Percentiles rank a stretch among this genome's conserved stretches.
phyloP scores from a whole-genome alignment of 2,329 filamentous ascomycete genomes.

The Dothideomycetes sp. region DNA sequence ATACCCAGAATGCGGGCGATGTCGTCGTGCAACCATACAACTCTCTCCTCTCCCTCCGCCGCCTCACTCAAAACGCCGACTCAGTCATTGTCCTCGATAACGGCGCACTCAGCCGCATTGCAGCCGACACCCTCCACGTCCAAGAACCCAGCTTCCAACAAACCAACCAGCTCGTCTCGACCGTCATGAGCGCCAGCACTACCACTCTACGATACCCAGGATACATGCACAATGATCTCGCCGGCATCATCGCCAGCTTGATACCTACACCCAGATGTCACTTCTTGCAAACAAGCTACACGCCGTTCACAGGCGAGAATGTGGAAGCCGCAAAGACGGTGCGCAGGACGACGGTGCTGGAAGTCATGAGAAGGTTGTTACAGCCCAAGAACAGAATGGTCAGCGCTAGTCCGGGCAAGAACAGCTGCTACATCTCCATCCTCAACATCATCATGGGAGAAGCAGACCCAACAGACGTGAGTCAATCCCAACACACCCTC shows the following conservation, averaged over 20 bases:
- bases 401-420: slow-evolving; percentile 86
- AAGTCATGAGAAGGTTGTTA: slow-evolving; percentile 89
- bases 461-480: slow-evolving; percentile 84
- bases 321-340: slow-evolving; percentile 96
- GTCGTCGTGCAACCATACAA: slow-evolving; percentile 99
- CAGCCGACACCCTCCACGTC: slow-evolving; percentile 85
- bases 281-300: slow-evolving; percentile 98
- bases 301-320: slow-evolving; percentile 91
- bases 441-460: slow-evolving; percentile 98
- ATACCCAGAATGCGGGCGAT: slow-evolving; percentile 75
- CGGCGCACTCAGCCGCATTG: slow-evolving; percentile 83
- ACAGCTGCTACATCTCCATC: slow-evolving; percentile 98
- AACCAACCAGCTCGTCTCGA: slow-evolving; percentile 90
- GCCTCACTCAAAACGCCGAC: slow-evolving; percentile 91
- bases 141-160: slow-evolving; percentile 94
- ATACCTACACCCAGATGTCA: slow-evolving; percentile 95
- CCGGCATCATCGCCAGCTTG: slow-evolving; percentile 88
- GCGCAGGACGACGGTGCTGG: slow-evolving; percentile 92
- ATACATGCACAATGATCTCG: slow-evolving; percentile 99
- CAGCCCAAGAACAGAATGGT: slow-evolving; percentile 99
- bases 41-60: slow-evolving; percentile 80
- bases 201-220: slow-evolving; percentile 94
- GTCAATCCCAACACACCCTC: slow-evolving; percentile 14
- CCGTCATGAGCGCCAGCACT: slow-evolving; percentile 97
- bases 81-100: slow-evolving; percentile 97